Evolutionary conservation across 192 early-diverging fungal species (phyloP).

Genomic region (Coemansia sp.): DNA sequence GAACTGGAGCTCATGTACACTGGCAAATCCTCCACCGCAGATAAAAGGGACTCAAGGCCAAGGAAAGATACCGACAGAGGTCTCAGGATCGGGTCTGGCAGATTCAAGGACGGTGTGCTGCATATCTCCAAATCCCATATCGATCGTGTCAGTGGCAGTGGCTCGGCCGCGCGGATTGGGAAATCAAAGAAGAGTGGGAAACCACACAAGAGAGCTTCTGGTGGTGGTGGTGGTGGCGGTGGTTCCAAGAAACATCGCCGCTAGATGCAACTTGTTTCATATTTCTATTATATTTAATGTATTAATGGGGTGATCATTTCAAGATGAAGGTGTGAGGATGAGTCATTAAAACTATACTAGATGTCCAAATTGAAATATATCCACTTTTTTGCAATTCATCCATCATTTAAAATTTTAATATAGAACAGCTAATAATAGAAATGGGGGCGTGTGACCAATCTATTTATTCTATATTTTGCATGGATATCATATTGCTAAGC

Average conservation of each 20-base stretch:
- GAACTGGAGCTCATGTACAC: conserved; percentile 31
- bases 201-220: too few species aligned
- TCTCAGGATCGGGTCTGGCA: conserved; percentile 25
- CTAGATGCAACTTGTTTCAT: neutral
- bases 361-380: too few species aligned
- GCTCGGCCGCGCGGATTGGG: neutral
- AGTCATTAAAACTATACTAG: too few species aligned
- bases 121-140: conserved; percentile 44
- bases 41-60: conserved; percentile 2
- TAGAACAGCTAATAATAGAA: too few species aligned
- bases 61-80: conserved; percentile 21
- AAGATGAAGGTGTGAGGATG: too few species aligned
- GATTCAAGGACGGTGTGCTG: conserved; percentile 41
- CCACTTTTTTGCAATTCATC: too few species aligned
- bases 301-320: conserved; percentile 26
- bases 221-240: too few species aligned
- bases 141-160: conserved; percentile 29
- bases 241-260: neutral
- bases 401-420: too few species aligned
- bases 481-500: too few species aligned
- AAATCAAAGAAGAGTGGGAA: neutral
- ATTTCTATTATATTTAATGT: neutral
- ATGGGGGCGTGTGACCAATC: too few species aligned
- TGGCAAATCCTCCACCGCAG: conserved; percentile 14
- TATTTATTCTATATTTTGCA: too few species aligned